These are phyloP conservation scores for Coix lacrymajobi DNA, from an alignment of 176 grass and related monocot genomes.

Conservation along the genomic window DNA sequence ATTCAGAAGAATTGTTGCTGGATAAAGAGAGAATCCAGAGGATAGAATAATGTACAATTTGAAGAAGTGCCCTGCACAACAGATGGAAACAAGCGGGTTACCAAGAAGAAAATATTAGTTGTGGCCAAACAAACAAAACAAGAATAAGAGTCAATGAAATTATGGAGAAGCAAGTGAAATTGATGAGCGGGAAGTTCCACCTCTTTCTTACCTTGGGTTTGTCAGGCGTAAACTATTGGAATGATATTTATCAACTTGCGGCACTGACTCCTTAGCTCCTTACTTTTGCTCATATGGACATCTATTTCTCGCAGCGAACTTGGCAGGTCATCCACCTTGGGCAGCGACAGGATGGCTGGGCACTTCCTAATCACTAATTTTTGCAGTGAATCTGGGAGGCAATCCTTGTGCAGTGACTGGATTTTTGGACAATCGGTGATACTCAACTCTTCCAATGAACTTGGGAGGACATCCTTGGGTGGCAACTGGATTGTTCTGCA, in stretches of 20 bases:
- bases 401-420: not conserved
- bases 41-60: too few relatives aligned
- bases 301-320: not conserved
- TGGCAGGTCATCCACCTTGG: not conserved
- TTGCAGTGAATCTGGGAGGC: not conserved
- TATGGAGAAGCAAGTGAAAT: not conserved
- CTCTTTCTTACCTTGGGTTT: conserved; percentile 3
- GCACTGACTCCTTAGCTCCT: conserved; percentile 12
- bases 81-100: too few relatives aligned
- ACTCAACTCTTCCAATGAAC: not conserved
- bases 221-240: not conserved
- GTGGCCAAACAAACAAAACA: too few relatives aligned
- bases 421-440: not conserved
- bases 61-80: too few relatives aligned
- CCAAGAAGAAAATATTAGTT: too few relatives aligned
- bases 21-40: too few relatives aligned
- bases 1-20: too few relatives aligned
- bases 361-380: accelerated
- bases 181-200: not conserved
- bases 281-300: accelerated
- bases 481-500: not conserved
- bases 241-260: not conserved
- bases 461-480: not conserved
- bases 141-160: too few relatives aligned
- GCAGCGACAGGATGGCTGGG: not conserved